Evolutionary conservation across 805 yeast genomes (phyloP), one percentile per base, ranked within the genome.

Genomic region (Sugiyamaella marilandica): DNA sequence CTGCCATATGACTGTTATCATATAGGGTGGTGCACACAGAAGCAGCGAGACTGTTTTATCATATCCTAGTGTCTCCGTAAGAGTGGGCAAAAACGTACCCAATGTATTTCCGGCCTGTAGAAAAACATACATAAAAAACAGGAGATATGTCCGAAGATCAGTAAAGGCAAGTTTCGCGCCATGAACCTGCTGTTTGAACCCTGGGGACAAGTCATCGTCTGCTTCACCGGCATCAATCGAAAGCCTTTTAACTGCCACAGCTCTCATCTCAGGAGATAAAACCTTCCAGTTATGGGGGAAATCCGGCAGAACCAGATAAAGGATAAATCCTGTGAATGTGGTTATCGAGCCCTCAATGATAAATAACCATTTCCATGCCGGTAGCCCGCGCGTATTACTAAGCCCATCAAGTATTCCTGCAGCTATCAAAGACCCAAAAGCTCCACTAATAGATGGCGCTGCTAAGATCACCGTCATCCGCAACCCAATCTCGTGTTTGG

Each of bases 1-100:
- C 65, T 78, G 81, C 52, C 74, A 75, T 79, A 41, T 18, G 2
- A 41, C 45, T 18, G 29, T 41, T 0, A 80, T 70, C 14, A 80
- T 72, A 41, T 76, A 72, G 57, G 77, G 79, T 1, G 82, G 80
- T 19, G 74, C 74, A 0, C 78, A 69, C 64, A 76, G 55, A 10
- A 74, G 67, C 59, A 75, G 79, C 0, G 79, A 71, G n/a, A 60
- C 63, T 32, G 72, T 66, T 24, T 66, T 64, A 43, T 73, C 60
- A 60, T 74, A 76, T 1, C 80, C 80, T 65, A 76, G 65, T 49
- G 66, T 68, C 48, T 62, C 70, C 53, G 76, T 70, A 52, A 76
- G 71, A 2, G 78, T 70, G 9, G 80, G 79, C 29, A 76, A 59
- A 53, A 76, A 75, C 16, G 18, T 31, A 18, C 31, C 31, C 26